Evolutionary conservation across 306 rosid species (phyloP), one percentile per base, ranked within the genome.

Genomic region (Erythrophleum fordii): DNA sequence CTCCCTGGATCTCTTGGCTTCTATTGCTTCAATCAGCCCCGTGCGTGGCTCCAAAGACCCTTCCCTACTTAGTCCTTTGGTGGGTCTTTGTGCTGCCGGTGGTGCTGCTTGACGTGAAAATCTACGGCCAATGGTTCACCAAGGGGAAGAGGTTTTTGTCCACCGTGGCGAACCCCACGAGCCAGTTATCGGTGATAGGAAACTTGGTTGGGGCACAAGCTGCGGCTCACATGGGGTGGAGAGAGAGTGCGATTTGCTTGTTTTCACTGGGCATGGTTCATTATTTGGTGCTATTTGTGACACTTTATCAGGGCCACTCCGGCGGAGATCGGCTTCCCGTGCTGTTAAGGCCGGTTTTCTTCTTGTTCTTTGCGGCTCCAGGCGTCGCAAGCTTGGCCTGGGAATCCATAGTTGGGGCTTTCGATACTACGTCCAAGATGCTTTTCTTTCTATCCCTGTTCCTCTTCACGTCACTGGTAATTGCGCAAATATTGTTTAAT

Each of bases 51-150:
- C 91, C 92, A 0, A 76, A 64, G 26, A 72, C 80, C 0, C 1
- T 17, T 5, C 5, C 75, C 0, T 85, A 85, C 28, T n/a, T 81
- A 20, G 82, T 84, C 23, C 83, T 91, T 0, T 91, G 90, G 85
- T 87, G 91, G 84, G 58, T 81, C 6, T 89, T 89, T 26, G 78
- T 83, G 10, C 69, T 83, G 12, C 95, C 95, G 1, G 67, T 91
- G 34, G 77, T 91, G 81, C 44, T 71, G 37, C 90, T 91, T 0
- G 93, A 91, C 52, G 56, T 91, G 8, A 91, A 91, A 28, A 83
- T 91, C n/a, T 91, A 89, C 8, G 95, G 93, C 1, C 95, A 91
- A 26, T 91, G 93, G 95, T 82, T 91, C 79, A 89, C 93, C 3
- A 84, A 87, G 0, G 91, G 88, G 75, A 91, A 87, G 84, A 49